These are phyloP conservation scores for Ceratocystis papillata DNA, from an alignment of 2,329 filamentous ascomycete genomes.

Conservation along the genomic window DNA sequence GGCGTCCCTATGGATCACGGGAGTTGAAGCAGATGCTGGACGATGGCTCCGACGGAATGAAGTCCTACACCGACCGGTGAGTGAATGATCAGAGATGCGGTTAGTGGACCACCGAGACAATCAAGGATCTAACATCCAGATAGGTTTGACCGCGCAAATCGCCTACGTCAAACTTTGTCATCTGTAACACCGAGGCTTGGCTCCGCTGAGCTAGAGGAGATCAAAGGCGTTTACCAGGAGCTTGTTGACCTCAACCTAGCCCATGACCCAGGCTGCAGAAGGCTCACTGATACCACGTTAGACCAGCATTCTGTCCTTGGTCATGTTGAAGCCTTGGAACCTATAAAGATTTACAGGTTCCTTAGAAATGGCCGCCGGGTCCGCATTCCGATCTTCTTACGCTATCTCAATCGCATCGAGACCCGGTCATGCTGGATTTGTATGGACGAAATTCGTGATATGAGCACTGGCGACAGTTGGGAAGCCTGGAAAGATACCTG, in stretches of 20 bases:
- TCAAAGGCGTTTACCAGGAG: background rate
- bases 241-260: background rate
- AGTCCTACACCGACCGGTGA: slow-evolving; percentile 4
- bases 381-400: slow-evolving; percentile 12
- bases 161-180: background rate
- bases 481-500: slow-evolving; percentile 9
- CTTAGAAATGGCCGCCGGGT: background rate
- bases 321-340: background rate
- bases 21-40: background rate
- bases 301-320: background rate
- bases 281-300: background rate
- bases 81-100: too few relatives aligned
- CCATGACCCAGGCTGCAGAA: background rate
- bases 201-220: background rate
- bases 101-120: background rate
- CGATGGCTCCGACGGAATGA: background rate
- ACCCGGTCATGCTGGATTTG: slow-evolving; percentile 11
- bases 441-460: slow-evolving; percentile 13
- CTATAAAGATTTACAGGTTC: slow-evolving; percentile 1
- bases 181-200: background rate
- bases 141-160: slow-evolving; percentile 1
- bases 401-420: slow-evolving; percentile 8
- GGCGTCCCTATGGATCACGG: background rate
- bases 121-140: background rate
- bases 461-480: background rate